Conservation (phyloP, 495 filamentous ascomycete species). For the Platismatia glauca region DNA sequence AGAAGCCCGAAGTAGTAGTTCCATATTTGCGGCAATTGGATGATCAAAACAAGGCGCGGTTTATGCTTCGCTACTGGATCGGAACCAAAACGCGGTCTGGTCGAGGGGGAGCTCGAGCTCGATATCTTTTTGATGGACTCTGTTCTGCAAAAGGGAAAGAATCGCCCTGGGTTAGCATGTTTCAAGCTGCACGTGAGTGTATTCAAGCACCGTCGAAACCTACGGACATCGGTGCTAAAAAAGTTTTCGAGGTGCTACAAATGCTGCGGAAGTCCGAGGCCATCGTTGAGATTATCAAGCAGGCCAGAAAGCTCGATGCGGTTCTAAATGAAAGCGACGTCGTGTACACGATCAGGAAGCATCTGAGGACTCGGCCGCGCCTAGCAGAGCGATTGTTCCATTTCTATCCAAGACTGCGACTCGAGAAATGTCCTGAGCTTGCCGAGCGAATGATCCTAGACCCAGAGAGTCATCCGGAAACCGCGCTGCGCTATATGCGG, state of each 20-base stretch:
- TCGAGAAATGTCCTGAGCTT: constrained; percentile 20
- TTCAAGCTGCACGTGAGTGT: neutral
- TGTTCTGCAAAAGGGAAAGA: neutral
- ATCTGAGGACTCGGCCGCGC: neutral
- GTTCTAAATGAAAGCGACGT: constrained; percentile 6
- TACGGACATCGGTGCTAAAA: neutral
- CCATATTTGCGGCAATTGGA: constrained; percentile 11
- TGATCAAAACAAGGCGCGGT: constrained; percentile 5
- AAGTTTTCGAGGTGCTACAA: constrained; percentile 16
- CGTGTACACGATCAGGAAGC: constrained; percentile 7
- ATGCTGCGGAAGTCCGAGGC: constrained; percentile 12
- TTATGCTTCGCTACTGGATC: constrained; percentile 13
- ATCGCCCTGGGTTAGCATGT: constrained; percentile 7
- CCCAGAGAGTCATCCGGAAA: constrained; percentile 2
- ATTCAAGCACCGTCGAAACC: neutral
- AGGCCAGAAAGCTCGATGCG: neutral
- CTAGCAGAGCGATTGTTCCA: constrained; percentile 15
- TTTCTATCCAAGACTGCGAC: constrained; percentile 5
- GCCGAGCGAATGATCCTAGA: constrained; percentile 20
- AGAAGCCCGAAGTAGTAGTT: neutral
- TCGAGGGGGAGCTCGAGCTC: neutral
- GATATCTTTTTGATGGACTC: neutral
- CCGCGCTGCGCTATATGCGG: constrained; percentile 9
- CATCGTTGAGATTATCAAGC: constrained; percentile 10
- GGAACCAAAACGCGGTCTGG: neutral